Conservation (phyloP, 345 rosid genomes). For the Garcia nutans region DNA sequence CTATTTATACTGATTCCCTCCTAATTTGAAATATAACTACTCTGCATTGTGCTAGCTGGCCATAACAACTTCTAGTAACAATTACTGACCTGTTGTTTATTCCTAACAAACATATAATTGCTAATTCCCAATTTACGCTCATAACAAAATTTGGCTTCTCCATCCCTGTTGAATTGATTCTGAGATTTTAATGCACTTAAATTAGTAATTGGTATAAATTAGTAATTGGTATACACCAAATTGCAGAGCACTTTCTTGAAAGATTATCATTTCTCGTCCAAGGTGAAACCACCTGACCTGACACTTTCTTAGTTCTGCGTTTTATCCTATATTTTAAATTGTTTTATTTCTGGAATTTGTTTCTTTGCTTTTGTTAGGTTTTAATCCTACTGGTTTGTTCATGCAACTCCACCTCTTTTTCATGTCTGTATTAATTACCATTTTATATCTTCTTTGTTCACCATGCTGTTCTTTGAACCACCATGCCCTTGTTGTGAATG, state of each 20-base stretch:
- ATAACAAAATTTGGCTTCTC: neutral
- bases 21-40: too few relatives aligned
- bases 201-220: too few relatives aligned
- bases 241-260: neutral
- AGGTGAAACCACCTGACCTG: neutral
- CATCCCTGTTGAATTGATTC: neutral
- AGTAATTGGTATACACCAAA: neutral
- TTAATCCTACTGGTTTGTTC: neutral
- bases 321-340: neutral
- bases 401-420: neutral
- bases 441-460: neutral
- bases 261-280: neutral
- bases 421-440: neutral
- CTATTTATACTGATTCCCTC: too few relatives aligned
- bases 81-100: too few relatives aligned
- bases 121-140: too few relatives aligned
- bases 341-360: neutral
- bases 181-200: neutral
- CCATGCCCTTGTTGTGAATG: neutral
- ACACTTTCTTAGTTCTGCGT: neutral
- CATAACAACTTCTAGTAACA: too few relatives aligned
- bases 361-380: slow-evolving; percentile 1
- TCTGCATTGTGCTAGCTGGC: too few relatives aligned
- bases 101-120: too few relatives aligned
- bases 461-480: neutral